Conservation (phyloP, 2,329 filamentous ascomycete genomes). For the Aureobasidium sp. region DNA sequence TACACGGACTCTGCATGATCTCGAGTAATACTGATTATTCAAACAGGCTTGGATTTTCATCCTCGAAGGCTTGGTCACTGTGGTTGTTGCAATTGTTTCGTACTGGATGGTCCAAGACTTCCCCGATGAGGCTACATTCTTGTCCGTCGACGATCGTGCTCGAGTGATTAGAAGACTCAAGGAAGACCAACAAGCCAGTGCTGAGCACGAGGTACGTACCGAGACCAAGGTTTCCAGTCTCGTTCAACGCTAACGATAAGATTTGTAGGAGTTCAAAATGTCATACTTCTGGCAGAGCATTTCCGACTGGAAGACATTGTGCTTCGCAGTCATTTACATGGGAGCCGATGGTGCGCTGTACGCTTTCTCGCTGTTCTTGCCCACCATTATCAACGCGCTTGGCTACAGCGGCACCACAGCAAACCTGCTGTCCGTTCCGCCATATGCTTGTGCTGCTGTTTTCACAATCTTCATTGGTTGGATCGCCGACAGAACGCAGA, state of each 20-base stretch:
- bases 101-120: constrained; percentile 82
- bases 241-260: not conserved
- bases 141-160: constrained; percentile 61
- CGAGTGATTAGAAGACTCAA: constrained; percentile 66
- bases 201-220: constrained; percentile 52
- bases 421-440: constrained; percentile 68
- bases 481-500: constrained; percentile 65
- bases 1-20: no score
- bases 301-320: constrained; percentile 79
- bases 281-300: constrained; percentile 64
- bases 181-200: constrained; percentile 65
- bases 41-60: constrained; percentile 38
- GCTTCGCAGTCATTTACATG: constrained; percentile 71
- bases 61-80: constrained; percentile 58
- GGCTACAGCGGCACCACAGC: constrained; percentile 55
- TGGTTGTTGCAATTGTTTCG: constrained; percentile 59
- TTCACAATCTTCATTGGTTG: constrained; percentile 66
- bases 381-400: constrained; percentile 62
- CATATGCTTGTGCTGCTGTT: constrained; percentile 64
- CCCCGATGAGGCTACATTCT: constrained; percentile 65
- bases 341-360: constrained; percentile 64
- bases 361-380: constrained; percentile 70
- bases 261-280: constrained; percentile 55
- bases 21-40: not conserved
- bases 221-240: not conserved